A percentile compares a stretch with the other conserved stretches of the same genome.
Conservation (phyloP, 2,329 filamentous ascomycete genomes). For the Pseudovirgaria hyperparasitica region DNA sequence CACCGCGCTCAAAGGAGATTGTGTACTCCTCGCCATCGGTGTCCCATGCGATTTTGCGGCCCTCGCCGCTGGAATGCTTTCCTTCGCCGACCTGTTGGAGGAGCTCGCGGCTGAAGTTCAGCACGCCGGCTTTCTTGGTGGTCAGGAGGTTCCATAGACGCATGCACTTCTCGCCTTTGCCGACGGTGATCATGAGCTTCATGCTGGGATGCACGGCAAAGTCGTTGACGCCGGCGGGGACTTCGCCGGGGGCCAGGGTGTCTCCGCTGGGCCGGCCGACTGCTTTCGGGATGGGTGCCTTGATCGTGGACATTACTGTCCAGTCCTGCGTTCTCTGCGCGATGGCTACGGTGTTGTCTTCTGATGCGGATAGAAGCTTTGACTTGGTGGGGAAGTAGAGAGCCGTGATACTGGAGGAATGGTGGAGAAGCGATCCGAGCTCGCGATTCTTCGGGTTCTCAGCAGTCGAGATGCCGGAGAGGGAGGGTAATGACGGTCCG, state of each 20-base stretch:
- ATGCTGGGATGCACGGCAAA: conserved; percentile 93
- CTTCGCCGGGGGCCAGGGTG: conserved; percentile 68
- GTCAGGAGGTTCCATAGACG: conserved; percentile 93
- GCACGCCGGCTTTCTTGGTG: conserved; percentile 84
- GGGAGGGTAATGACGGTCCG: conserved; percentile 46
- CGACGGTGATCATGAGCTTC: conserved; percentile 91
- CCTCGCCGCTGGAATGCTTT: conserved; percentile 68
- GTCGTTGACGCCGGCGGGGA: conserved; percentile 82
- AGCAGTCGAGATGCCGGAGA: conserved; percentile 60
- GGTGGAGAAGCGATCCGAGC: conserved; percentile 75
- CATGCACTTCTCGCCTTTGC: conserved; percentile 83
- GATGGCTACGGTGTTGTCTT: conserved; percentile 86
- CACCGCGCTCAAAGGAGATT: conserved; percentile 76
- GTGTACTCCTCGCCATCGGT: conserved; percentile 68
- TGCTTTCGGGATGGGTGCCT: conserved; percentile 72
- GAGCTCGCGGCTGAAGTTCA: conserved; percentile 68
- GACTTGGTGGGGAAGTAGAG: conserved; percentile 72
- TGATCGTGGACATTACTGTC: conserved; percentile 76
- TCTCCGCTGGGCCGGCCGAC: conserved; percentile 76
- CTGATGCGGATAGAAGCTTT: conserved; percentile 77
- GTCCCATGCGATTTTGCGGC: conserved; percentile 71
- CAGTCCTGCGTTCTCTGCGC: conserved; percentile 82
- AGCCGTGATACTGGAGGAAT: conserved; percentile 67
- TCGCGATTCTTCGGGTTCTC: conserved; percentile 83
- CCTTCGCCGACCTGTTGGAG: conserved; percentile 65